Percentiles rank a stretch among this genome's conserved stretches.
phyloP scores from a whole-genome alignment of 2,329 filamentous ascomycete genomes.

The Polychaeton citri region DNA sequence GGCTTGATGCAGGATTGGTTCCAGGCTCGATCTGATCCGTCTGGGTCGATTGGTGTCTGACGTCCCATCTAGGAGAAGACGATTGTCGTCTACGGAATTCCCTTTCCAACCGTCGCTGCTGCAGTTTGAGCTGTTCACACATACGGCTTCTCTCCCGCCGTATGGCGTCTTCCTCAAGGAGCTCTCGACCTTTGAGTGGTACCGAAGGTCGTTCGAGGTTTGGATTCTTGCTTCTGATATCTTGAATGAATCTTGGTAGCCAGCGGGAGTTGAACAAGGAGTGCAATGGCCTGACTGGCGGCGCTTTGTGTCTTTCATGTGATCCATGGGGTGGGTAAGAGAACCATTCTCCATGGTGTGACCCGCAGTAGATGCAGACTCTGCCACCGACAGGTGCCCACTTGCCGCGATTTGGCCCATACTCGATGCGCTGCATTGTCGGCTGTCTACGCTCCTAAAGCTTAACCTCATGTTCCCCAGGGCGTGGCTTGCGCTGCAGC shows the following conservation, averaged over 20 bases:
- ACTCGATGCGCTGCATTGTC: background rate
- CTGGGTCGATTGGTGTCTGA: background rate
- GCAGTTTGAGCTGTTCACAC: background rate
- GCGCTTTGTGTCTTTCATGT: background rate
- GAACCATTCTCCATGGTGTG: background rate
- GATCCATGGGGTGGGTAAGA: background rate
- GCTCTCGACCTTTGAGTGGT: background rate
- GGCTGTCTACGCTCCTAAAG: background rate
- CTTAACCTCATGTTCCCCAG: background rate
- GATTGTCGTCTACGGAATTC: background rate
- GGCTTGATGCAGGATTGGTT: background rate
- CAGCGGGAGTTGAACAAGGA: background rate
- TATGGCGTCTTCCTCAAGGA: background rate
- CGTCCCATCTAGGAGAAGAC: background rate
- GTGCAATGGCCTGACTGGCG: background rate
- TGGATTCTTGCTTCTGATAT: background rate
- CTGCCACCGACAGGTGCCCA: background rate
- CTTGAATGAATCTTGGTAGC: background rate
- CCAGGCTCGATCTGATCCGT: background rate
- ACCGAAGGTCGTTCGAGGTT: background rate
- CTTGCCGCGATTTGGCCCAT: background rate
- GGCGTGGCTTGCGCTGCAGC: background rate
- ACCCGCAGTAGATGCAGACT: background rate
- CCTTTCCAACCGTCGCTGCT: background rate
- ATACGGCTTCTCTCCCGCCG: background rate